Base-by-base conservation (phyloP, 108 stramenopile species). In the Cylindrotheca closterium region DNA sequence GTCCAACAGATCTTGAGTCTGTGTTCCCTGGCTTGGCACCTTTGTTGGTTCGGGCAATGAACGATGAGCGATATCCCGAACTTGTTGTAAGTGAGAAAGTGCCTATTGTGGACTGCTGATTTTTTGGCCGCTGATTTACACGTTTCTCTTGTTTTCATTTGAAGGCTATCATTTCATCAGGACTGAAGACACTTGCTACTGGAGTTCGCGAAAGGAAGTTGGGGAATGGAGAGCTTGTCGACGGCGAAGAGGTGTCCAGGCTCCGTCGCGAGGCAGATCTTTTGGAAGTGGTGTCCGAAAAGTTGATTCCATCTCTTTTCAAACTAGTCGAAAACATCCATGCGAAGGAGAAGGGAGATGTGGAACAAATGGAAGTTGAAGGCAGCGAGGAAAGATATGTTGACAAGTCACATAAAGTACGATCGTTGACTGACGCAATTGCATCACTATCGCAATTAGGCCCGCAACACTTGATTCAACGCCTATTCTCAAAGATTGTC, bases 1-100 rank as follows among this genome's bases (percentile, higher is more conserved):
- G 61, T 50, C 85, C 92, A 32, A 19, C 52, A 15, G 92, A 93
- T 55, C 54, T 87, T 30, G 78, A 71, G 22, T 62, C 50, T 31
- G 67, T 79, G 5, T 71, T 93, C 47, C 73, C 75, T 0, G 54
- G 76, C 2, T 56, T 88, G 24, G 74, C 84, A 3, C 79, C 81
- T 56, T 82, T 77, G 10, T 48, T 88, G 29, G 74, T 84, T 54
- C 79, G 74, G 45, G 92, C 88, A 2, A 67, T 90, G 70, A 74
- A 79, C 4, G 92, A 93, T 74, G 60, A 77, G 61, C 56, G 89
- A n/a, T 93, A 93, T 59, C 92, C 92, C 17, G 68, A 88, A 70
- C 76, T 92, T 31, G 55, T 88, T 53, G 84, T 85, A 74, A 83
- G 83, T 83, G 23, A 25, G 88, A 85, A 12, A 73, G 82, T 54